Percentiles rank a stretch among this genome's conserved stretches.
phyloP scores from a whole-genome alignment of 1,139 yeast genomes.

The Maudiozyma humilis region DNA sequence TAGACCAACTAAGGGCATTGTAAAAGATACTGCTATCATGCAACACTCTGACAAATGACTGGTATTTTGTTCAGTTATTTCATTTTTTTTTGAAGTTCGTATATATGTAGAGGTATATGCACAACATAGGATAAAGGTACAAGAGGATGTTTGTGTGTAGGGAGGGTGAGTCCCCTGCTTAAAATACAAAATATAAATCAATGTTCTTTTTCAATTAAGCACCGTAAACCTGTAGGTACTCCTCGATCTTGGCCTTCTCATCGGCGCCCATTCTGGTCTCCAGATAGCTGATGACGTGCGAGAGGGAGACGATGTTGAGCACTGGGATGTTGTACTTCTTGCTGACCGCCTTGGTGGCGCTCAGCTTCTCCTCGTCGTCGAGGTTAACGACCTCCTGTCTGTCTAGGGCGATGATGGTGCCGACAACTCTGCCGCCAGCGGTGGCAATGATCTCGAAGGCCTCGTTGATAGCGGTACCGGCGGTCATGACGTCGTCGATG shows the following conservation, averaged over 20 bases:
- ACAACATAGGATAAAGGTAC: background rate
- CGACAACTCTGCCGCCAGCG: slow-evolving; percentile 70
- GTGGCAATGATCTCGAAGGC: slow-evolving; percentile 71
- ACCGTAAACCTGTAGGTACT: slow-evolving; percentile 44
- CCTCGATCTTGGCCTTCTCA: slow-evolving; percentile 48
- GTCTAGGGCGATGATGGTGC: slow-evolving; percentile 84
- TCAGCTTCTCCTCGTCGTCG: slow-evolving; percentile 36
- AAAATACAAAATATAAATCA: background rate
- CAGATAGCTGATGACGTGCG: slow-evolving; percentile 63
- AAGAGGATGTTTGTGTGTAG: too few species aligned
- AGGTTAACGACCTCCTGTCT: slow-evolving; percentile 82
- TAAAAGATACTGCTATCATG: too few species aligned
- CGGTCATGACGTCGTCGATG: slow-evolving; percentile 96
- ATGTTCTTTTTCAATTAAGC: slow-evolving; percentile 14
- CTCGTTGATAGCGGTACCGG: slow-evolving; percentile 95
- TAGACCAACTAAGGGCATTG: too few species aligned
- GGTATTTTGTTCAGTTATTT: too few species aligned
- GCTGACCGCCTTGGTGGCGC: slow-evolving; percentile 78
- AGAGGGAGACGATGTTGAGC: slow-evolving; percentile 65
- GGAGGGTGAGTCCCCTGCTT: too few species aligned
- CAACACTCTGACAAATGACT: too few species aligned
- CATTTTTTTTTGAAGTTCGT: background rate
- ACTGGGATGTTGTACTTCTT: slow-evolving; percentile 74
- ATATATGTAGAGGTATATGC: background rate
- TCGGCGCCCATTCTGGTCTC: slow-evolving; percentile 46